phyloP scores from a whole-genome alignment of 306 rosid species.

The Hippophae tibetana region DNA sequence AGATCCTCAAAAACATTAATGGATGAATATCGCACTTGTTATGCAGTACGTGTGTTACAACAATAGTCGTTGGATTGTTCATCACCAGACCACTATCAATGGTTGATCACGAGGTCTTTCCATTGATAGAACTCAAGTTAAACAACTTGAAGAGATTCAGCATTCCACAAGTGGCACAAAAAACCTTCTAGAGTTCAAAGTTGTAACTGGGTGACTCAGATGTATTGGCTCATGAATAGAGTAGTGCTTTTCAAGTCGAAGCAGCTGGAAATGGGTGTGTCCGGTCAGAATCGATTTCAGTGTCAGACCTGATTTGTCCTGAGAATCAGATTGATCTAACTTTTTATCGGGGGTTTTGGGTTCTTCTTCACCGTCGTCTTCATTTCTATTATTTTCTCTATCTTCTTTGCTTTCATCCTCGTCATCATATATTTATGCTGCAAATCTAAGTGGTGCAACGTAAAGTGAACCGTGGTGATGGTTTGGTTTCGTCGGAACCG shows the following conservation, averaged over 20 bases:
- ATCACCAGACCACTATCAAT: slow-evolving; percentile 88
- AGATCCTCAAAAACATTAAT: slow-evolving; percentile 78
- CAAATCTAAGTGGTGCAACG: too few species aligned
- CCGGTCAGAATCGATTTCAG: too few species aligned
- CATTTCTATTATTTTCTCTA: too few species aligned
- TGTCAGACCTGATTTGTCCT: too few species aligned
- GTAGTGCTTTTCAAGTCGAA: slow-evolving; percentile 88
- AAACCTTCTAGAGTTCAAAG: slow-evolving; percentile 90
- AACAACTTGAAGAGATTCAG: slow-evolving; percentile 71
- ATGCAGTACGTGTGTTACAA: slow-evolving; percentile 84
- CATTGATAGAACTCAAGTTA: slow-evolving; percentile 56
- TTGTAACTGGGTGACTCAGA: slow-evolving; percentile 73
- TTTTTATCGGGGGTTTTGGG: too few species aligned
- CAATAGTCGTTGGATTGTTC: slow-evolving; percentile 94
- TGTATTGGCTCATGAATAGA: slow-evolving; percentile 91
- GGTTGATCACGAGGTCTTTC: slow-evolving; percentile 70
- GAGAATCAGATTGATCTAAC: too few species aligned
- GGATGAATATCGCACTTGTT: slow-evolving; percentile 86
- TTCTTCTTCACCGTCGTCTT: too few species aligned
- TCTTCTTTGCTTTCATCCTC: too few species aligned
- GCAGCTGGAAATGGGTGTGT: slow-evolving; percentile 54
- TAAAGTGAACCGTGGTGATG: too few species aligned
- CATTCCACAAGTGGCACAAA: slow-evolving; percentile 86
- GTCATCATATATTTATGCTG: too few species aligned
- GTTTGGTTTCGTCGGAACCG: too few species aligned